A percentile compares a stretch with the other conserved stretches of the same genome.
Conservation (phyloP, 768 basidiomycete species). For the Xanthoconium stramineum region DNA sequence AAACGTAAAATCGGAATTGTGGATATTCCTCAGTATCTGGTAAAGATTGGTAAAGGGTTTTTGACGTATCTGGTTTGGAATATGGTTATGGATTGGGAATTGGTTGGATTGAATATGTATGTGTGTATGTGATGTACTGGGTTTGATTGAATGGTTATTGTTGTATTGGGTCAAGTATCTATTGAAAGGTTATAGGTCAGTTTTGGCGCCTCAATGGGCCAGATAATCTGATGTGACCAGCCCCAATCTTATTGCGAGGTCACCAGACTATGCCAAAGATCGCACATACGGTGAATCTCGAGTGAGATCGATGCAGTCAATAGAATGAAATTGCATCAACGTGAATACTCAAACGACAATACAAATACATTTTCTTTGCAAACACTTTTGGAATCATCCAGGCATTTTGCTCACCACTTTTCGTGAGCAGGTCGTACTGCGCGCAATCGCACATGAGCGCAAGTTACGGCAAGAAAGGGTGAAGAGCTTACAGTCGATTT, state of each 20-base stretch:
- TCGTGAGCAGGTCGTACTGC: slow-evolving; percentile 53
- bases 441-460: neutral
- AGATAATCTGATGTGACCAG: too few species aligned
- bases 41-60: too few species aligned
- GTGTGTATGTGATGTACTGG: too few species aligned
- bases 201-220: neutral
- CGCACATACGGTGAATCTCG: neutral
- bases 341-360: neutral
- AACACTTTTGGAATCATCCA: neutral
- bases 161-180: too few species aligned
- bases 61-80: too few species aligned
- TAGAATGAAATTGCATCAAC: neutral
- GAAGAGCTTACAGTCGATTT: slow-evolving; percentile 61
- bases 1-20: too few species aligned
- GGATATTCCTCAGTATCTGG: too few species aligned
- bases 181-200: neutral
- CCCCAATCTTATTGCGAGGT: too few species aligned
- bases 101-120: too few species aligned
- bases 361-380: neutral
- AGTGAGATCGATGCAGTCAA: neutral
- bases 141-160: too few species aligned
- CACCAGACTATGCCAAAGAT: too few species aligned
- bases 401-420: slow-evolving; percentile 39
- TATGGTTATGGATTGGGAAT: too few species aligned
- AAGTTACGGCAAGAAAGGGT: neutral